Evolutionary conservation across 2,329 filamentous ascomycete genomes (phyloP).

Genomic region (Trichoderma sp.): DNA sequence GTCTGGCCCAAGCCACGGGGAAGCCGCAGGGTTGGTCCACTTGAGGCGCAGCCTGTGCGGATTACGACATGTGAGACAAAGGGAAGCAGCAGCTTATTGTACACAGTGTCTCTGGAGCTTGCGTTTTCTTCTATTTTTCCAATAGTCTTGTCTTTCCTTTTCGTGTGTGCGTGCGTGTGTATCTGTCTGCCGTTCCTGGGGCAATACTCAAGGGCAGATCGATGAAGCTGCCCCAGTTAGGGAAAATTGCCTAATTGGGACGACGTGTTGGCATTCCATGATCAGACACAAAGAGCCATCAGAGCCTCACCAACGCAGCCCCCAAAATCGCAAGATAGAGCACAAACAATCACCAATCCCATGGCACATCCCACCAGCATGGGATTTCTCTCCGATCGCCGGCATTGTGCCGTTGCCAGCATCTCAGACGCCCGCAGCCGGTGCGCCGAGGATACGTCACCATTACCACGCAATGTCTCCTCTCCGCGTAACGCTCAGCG

Average conservation of each 20-base stretch:
- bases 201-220: background rate
- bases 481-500: slow-evolving; percentile 17
- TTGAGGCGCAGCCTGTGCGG: slow-evolving; percentile 15
- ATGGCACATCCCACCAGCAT: background rate
- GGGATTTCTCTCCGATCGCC: background rate
- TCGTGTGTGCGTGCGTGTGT: background rate
- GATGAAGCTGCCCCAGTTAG: background rate
- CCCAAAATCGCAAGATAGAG: background rate
- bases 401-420: background rate
- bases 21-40: slow-evolving; percentile 9
- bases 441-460: slow-evolving; percentile 16
- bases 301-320: background rate
- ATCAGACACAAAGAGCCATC: background rate
- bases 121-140: background rate
- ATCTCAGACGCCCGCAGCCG: background rate
- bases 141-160: background rate
- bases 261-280: slow-evolving; percentile 3
- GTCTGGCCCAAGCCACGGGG: slow-evolving; percentile 8
- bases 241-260: slow-evolving; percentile 10
- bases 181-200: background rate
- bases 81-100: slow-evolving; percentile 1
- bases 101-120: slow-evolving; percentile 2
- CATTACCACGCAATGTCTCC: slow-evolving; percentile 11
- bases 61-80: slow-evolving; percentile 17
- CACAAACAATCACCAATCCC: background rate